Evolutionary conservation across 805 yeast species (phyloP).

Genomic region (Candida koratica): DNA sequence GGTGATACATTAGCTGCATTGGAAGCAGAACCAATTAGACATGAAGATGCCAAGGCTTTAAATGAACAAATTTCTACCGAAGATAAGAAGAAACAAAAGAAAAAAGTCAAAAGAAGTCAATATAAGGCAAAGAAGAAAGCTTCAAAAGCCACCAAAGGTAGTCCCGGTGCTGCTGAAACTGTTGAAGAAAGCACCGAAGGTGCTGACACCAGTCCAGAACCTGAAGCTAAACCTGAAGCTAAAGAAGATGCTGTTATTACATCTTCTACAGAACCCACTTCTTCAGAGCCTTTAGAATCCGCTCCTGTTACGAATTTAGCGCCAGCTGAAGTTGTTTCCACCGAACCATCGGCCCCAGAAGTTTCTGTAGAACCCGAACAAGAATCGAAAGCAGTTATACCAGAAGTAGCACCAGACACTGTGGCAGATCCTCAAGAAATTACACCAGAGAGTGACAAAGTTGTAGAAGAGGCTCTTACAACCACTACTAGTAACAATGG

Average conservation of each 20-base stretch:
- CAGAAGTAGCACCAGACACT: slow-evolving; percentile 5
- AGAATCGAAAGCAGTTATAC: slow-evolving; percentile 1
- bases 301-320: slow-evolving; percentile 14
- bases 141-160: slow-evolving; percentile 20
- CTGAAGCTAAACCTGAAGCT: slow-evolving; percentile 11
- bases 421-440: slow-evolving; percentile 4
- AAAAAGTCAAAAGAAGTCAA: slow-evolving; percentile 42
- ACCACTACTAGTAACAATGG: not conserved
- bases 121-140: slow-evolving; percentile 41
- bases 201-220: slow-evolving; percentile 21
- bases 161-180: slow-evolving; percentile 12
- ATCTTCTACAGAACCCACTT: slow-evolving; percentile 1
- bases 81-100: slow-evolving; percentile 40
- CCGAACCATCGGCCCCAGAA: not conserved
- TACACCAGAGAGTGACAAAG: slow-evolving; percentile 10
- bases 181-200: slow-evolving; percentile 13
- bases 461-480: slow-evolving; percentile 4
- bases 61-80: slow-evolving; percentile 41
- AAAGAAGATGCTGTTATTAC: slow-evolving; percentile 2
- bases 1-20: slow-evolving; percentile 67
- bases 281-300: slow-evolving; percentile 2
- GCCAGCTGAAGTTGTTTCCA: slow-evolving; percentile 12
- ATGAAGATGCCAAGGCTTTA: slow-evolving; percentile 47
- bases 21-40: slow-evolving; percentile 51
- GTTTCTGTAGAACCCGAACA: slow-evolving; percentile 3